phyloP scores from a whole-genome alignment of 2,329 filamentous ascomycete species.

The Elsinoe australis region DNA sequence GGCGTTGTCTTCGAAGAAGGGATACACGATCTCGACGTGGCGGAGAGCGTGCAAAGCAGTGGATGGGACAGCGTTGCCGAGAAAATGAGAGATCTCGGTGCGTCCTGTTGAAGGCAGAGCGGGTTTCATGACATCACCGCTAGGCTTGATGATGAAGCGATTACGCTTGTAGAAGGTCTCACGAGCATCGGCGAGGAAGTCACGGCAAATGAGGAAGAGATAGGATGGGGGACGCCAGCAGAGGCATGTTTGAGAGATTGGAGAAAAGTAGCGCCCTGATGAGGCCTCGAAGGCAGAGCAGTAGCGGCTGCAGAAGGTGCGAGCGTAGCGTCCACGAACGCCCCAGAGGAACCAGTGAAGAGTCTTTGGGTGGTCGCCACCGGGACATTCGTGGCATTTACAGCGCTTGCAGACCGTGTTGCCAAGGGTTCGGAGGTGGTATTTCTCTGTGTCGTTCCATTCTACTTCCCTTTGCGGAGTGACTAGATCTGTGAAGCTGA shows the following conservation, averaged over 20 bases:
- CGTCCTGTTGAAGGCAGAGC: neutral
- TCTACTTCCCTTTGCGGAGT: neutral
- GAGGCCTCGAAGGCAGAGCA: constrained; percentile 8
- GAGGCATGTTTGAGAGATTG: neutral
- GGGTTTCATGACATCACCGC: neutral
- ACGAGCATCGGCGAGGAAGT: neutral
- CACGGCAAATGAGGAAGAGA: constrained; percentile 6
- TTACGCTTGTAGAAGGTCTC: constrained; percentile 2
- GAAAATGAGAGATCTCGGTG: constrained; percentile 7
- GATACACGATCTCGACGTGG: constrained; percentile 2
- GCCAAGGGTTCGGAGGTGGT: neutral
- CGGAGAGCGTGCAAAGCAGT: neutral
- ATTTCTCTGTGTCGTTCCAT: constrained; percentile 7
- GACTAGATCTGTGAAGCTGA: neutral
- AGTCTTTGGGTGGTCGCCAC: neutral
- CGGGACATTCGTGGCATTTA: neutral
- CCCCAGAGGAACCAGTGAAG: constrained; percentile 10
- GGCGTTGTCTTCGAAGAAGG: neutral
- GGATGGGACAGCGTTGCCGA: neutral
- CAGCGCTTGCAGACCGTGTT: neutral
- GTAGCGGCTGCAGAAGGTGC: constrained; percentile 4
- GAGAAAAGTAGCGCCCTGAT: neutral
- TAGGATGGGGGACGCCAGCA: neutral
- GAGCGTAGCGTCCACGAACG: neutral
- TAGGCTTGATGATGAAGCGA: constrained; percentile 8